Percentiles rank a stretch among this genome's conserved stretches.
phyloP scores from a whole-genome alignment of 345 rosid genomes.

The Linum tenue region DNA sequence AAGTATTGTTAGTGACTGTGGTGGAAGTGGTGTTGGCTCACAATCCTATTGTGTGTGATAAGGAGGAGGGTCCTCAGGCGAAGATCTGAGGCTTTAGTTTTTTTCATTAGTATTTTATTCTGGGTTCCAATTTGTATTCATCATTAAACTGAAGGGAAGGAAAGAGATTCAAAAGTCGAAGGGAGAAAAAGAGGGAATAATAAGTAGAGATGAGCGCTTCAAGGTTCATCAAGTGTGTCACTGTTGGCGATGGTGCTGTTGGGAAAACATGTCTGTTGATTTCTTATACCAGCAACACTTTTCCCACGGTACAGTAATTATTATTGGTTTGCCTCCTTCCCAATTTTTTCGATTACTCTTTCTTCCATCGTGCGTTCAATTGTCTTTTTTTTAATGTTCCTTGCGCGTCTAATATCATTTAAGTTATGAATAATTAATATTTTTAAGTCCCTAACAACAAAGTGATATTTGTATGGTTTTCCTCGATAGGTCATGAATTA shows the following conservation, averaged over 20 bases:
- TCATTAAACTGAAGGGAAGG: neutral
- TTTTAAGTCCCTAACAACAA: neutral
- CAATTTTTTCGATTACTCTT: too few species aligned
- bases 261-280: constrained; percentile 5
- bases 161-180: neutral
- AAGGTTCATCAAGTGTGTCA: constrained; percentile 6
- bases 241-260: constrained; percentile 2
- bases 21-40: constrained; percentile 2
- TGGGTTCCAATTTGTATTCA: neutral
- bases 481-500: neutral
- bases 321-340: neutral
- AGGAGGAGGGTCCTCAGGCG: constrained; percentile 17
- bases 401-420: neutral
- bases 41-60: constrained; percentile 1
- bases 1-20: neutral
- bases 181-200: neutral
- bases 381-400: neutral
- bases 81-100: constrained; percentile 23
- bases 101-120: neutral
- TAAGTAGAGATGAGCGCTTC: constrained; percentile 3
- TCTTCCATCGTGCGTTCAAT: neutral
- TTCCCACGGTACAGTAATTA: neutral
- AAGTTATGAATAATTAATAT: neutral
- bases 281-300: constrained; percentile 6
- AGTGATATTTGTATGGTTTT: neutral